Evolutionary conservation across 768 basidiomycete species (phyloP).

Genomic region (Agaricus sinodeliciosus): DNA sequence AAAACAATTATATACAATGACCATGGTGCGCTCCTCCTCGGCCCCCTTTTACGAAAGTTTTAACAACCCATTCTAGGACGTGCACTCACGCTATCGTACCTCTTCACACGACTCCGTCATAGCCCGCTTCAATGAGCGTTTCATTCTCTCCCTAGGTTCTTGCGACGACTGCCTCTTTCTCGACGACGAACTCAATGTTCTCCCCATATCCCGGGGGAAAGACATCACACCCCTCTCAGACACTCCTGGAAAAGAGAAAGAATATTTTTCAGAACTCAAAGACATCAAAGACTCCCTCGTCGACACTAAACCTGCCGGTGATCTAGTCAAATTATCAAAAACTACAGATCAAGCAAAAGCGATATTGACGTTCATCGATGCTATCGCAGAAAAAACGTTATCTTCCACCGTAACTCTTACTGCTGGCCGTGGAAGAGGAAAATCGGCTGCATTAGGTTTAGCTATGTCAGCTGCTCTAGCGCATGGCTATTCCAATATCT

Average conservation of each 20-base stretch:
- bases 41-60: not conserved
- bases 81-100: conserved; percentile 91
- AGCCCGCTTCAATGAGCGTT: conserved; percentile 98
- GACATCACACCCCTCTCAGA: conserved; percentile 71
- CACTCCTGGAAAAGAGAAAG: conserved; percentile 23
- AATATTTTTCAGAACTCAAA: conserved; percentile 59
- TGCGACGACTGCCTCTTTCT: conserved; percentile 90
- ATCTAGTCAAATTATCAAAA: conserved; percentile 84
- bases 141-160: conserved; percentile 93
- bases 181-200: conserved; percentile 96
- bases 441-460: conserved; percentile 93
- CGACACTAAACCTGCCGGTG: conserved; percentile 82
- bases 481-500: conserved; percentile 95
- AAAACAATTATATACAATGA: conserved; percentile 88
- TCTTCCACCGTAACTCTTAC: conserved; percentile 94
- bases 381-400: conserved; percentile 87
- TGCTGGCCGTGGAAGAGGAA: conserved; percentile 91
- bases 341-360: conserved; percentile 95
- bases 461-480: conserved; percentile 90
- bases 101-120: conserved; percentile 81
- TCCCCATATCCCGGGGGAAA: conserved; percentile 93
- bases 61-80: conserved; percentile 55
- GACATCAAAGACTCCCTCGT: conserved; percentile 72
- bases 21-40: conserved; percentile 42
- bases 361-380: conserved; percentile 89